phyloP scores from a whole-genome alignment of 331 rosid genomes.

The Acacia pycnantha region DNA sequence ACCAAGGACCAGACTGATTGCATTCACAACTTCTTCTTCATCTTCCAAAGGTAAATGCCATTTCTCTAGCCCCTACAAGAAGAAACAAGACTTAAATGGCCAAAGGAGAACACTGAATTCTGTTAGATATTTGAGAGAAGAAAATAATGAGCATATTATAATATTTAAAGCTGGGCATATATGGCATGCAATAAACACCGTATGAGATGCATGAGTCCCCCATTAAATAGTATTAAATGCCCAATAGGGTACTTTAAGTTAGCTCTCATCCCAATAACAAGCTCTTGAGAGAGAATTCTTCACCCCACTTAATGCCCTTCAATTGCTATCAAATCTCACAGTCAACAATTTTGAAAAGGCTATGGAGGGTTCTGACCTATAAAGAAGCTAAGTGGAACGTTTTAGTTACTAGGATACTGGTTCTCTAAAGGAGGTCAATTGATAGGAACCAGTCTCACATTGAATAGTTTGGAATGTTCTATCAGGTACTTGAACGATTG shows the following conservation, averaged over 20 bases:
- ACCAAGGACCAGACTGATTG: constrained; percentile 79
- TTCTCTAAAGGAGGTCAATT: not conserved
- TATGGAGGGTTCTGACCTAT: not conserved
- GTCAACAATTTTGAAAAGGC: not conserved
- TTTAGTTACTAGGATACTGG: not conserved
- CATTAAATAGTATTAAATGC: not conserved
- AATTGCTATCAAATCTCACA: not conserved
- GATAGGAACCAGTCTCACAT: not conserved
- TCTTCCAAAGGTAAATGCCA: constrained; percentile 87
- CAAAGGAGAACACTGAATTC: constrained; percentile 22
- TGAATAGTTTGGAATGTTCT: not conserved
- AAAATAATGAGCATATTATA: not conserved
- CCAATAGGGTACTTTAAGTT: not conserved
- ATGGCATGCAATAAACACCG: not conserved
- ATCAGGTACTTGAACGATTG: not conserved
- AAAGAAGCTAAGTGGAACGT: not conserved
- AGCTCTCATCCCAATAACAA: not conserved
- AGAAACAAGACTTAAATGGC: constrained; percentile 26
- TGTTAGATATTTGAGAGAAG: constrained; percentile 20
- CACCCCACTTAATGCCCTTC: not conserved
- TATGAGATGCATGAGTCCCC: not conserved
- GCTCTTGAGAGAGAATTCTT: not conserved
- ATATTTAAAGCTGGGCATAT: constrained; percentile 1
- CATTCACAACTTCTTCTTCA: constrained; percentile 92
- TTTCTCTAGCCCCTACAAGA: constrained; percentile 72